phyloP scores from a whole-genome alignment of 306 rosid genomes.

The Oxytropis ochrocephala region DNA sequence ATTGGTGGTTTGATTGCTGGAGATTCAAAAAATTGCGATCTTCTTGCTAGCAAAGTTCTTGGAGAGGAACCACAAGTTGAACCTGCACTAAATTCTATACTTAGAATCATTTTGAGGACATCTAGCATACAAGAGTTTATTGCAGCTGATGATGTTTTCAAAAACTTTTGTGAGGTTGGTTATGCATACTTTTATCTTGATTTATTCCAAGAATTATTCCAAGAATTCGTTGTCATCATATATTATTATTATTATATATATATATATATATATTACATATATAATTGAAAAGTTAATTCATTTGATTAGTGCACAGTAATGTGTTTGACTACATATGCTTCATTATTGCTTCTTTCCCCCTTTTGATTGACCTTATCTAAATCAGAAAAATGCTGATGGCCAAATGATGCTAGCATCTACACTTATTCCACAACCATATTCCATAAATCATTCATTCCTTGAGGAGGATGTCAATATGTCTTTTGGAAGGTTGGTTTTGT shows the following conservation, averaged over 20 bases:
- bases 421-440: constrained; percentile 82
- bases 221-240: not conserved
- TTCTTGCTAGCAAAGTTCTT: constrained; percentile 70
- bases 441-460: constrained; percentile 53
- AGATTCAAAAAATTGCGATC: constrained; percentile 70
- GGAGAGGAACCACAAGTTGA: constrained; percentile 80
- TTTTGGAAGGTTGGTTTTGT: constrained; percentile 80
- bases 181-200: not conserved
- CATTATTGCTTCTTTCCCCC: not conserved
- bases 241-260: too few species aligned
- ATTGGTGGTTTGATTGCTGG: constrained; percentile 76
- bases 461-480: constrained; percentile 93
- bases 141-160: constrained; percentile 85
- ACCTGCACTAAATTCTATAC: constrained; percentile 81
- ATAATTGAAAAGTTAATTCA: not conserved
- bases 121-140: constrained; percentile 78
- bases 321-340: constrained; percentile 5
- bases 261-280: too few species aligned
- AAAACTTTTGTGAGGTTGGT: constrained; percentile 87
- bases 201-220: not conserved
- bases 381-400: constrained; percentile 78
- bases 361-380: constrained; percentile 19
- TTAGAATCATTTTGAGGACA: constrained; percentile 76
- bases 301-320: not conserved
- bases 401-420: constrained; percentile 89